phyloP scores from a whole-genome alignment of 108 stramenopile species.

The Cylindrotheca closterium region DNA sequence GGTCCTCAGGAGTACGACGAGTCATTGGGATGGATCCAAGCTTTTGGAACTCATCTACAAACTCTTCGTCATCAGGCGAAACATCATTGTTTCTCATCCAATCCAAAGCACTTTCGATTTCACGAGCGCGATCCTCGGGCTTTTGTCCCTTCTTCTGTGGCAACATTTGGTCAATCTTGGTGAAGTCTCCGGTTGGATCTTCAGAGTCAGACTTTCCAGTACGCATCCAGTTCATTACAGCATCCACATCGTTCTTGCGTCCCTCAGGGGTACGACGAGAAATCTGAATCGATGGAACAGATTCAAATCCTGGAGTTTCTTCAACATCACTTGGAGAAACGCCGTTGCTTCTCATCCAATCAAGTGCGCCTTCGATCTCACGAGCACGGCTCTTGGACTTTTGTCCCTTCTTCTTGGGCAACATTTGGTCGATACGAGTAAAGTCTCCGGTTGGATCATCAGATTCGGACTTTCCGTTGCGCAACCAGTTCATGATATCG shows the following conservation, averaged over 20 bases:
- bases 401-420: conserved; percentile 5
- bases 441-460: conserved; percentile 31
- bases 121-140: conserved; percentile 18
- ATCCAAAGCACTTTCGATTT: conserved; percentile 11
- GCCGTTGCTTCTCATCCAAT: conserved; percentile 25
- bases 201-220: conserved; percentile 8
- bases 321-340: conserved; percentile 7
- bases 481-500: conserved; percentile 32
- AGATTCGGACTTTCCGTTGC: conserved; percentile 22
- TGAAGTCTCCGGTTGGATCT: conserved; percentile 2
- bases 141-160: conserved; percentile 2
- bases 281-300: conserved; percentile 3
- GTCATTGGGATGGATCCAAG: background rate
- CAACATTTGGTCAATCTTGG: conserved; percentile 18
- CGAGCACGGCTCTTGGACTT: conserved; percentile 9
- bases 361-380: conserved; percentile 23
- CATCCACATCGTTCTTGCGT: conserved; percentile 11
- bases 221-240: conserved; percentile 23
- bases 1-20: conserved; percentile 11
- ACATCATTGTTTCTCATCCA: conserved; percentile 17
- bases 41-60: conserved; percentile 1
- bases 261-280: conserved; percentile 9
- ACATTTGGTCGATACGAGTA: conserved; percentile 17
- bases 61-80: background rate
- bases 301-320: background rate